Conservation (phyloP, 176 grass and related monocot species). For the Eleusine indica region DNA sequence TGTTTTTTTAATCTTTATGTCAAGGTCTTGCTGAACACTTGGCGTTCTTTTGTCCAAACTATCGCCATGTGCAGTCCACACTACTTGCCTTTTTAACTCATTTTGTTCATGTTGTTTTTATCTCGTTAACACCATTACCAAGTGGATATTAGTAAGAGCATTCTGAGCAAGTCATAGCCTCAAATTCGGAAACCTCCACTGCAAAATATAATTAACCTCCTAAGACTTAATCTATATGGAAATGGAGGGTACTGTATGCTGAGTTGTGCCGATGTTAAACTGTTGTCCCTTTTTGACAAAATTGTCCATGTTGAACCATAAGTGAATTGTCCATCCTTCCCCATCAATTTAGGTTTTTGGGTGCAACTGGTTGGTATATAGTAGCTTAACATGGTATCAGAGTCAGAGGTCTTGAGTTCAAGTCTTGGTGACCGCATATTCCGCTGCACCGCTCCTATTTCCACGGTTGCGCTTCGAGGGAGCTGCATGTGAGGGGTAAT, state of each 20-base stretch:
- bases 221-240: background rate
- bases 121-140: background rate
- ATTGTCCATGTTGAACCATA: background rate
- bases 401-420: no score
- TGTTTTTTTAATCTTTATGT: no score
- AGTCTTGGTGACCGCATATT: no score
- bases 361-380: no score
- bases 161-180: background rate
- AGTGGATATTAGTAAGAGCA: background rate
- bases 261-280: background rate
- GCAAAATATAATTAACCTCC: background rate
- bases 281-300: background rate
- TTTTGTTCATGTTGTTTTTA: background rate
- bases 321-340: no score
- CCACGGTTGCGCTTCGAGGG: no score
- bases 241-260: background rate
- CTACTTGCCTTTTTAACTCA: background rate
- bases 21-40: no score
- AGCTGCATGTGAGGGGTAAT: no score
- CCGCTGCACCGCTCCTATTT: no score
- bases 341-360: no score
- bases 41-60: background rate
- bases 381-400: no score
- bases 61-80: background rate
- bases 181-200: background rate